Evolutionary conservation across 1,284 basidiomycete species (phyloP).

Genomic region (Sanghuangporus baumii): DNA sequence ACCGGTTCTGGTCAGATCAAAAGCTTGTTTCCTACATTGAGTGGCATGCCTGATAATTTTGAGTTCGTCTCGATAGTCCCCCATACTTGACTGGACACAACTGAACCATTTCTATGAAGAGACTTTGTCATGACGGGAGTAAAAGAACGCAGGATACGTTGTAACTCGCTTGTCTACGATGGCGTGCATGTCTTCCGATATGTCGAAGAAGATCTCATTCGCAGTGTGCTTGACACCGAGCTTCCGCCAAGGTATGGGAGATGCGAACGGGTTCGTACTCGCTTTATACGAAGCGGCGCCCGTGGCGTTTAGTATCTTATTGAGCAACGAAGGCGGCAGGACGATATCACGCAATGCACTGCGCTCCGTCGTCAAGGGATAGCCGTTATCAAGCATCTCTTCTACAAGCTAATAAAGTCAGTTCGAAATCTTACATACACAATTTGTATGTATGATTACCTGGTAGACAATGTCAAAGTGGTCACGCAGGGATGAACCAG

Average conservation of each 20-base stretch:
- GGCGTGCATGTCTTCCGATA: slow-evolving; percentile 79
- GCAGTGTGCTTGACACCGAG: slow-evolving; percentile 79
- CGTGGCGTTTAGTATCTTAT: slow-evolving; percentile 67
- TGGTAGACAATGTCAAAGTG: slow-evolving; percentile 97
- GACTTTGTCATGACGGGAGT: neutral
- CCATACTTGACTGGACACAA: slow-evolving; percentile 68
- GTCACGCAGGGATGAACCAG: slow-evolving; percentile 75
- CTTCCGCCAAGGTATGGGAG: slow-evolving; percentile 92
- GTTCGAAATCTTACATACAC: neutral
- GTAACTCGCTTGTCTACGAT: slow-evolving; percentile 68
- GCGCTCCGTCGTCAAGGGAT: slow-evolving; percentile 90
- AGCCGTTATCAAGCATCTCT: slow-evolving; percentile 91
- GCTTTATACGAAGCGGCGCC: slow-evolving; percentile 41
- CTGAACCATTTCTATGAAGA: slow-evolving; percentile 61
- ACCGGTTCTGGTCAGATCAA: slow-evolving; percentile 1
- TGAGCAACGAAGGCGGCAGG: slow-evolving; percentile 78
- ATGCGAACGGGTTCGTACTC: slow-evolving; percentile 72
- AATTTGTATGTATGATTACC: slow-evolving; percentile 35
- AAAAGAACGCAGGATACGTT: neutral
- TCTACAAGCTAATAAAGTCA: slow-evolving; percentile 71
- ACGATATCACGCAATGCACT: slow-evolving; percentile 92
- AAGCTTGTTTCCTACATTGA: neutral
- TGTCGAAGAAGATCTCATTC: slow-evolving; percentile 94
- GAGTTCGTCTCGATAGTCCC: slow-evolving; percentile 81
- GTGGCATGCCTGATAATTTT: slow-evolving; percentile 63